Evolutionary conservation across 257 asterid species (phyloP).

Genomic region (Penstemon davidsonii): DNA sequence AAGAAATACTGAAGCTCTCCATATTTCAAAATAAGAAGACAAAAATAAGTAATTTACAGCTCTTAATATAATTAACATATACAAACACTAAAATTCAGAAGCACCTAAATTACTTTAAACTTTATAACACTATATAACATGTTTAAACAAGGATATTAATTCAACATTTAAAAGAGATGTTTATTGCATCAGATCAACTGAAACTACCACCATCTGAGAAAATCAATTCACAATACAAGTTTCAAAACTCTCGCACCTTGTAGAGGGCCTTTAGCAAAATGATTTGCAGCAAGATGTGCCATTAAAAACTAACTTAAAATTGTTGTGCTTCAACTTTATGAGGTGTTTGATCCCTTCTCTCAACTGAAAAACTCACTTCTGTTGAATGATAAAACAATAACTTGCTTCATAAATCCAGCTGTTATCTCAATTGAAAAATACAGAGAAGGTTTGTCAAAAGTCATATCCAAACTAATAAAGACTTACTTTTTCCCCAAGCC

Average conservation of each 20-base stretch:
- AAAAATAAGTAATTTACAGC: background rate
- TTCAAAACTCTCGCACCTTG: conserved; percentile 46
- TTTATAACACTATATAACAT: background rate
- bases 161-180: background rate
- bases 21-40: background rate
- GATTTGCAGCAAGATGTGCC: conserved; percentile 58
- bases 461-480: conserved; percentile 26
- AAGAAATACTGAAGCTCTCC: conserved; percentile 5
- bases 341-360: conserved; percentile 22
- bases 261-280: conserved; percentile 52
- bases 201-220: background rate
- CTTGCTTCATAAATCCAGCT: conserved; percentile 5
- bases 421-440: conserved; percentile 20
- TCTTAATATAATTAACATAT: background rate
- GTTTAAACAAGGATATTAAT: conserved; percentile 11
- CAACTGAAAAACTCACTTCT: conserved; percentile 25
- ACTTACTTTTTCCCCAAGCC: conserved; percentile 27
- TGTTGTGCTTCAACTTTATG: conserved; percentile 20
- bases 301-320: conserved; percentile 44
- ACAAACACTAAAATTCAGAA: background rate
- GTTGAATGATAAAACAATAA: conserved; percentile 25
- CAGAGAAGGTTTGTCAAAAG: conserved; percentile 7
- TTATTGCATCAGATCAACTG: conserved; percentile 4
- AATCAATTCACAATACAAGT: conserved; percentile 24
- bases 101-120: background rate